Evolutionary conservation across 768 basidiomycete genomes (phyloP), one percentile per base, ranked within the genome.

Genomic region (Tephrocybe sp.): DNA sequence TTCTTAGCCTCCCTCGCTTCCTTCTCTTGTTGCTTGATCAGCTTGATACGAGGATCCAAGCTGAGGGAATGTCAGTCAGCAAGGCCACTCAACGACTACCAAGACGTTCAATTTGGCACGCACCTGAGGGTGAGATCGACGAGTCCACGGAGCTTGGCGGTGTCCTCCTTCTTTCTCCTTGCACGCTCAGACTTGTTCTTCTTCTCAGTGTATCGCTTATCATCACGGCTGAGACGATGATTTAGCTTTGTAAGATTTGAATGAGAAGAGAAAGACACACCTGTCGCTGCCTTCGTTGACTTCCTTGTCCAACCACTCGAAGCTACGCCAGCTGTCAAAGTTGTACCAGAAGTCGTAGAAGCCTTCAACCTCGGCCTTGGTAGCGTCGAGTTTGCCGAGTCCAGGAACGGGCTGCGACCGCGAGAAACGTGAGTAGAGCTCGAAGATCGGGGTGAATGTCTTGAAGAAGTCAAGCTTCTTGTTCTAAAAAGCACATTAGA

Each of bases 271-370:
- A 19, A 23, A 29, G 16, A 15, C 84, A 56, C 45, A 93, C 92
- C 79, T 91, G 66, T 98, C 95, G 54, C 89, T 91, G 10, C 95
- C 95, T 71, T 99, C 95, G 67, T 97, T 95, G 49, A 92, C 88
- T 68, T 99, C 95, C 77, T 99, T 98, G 74, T 99, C 95, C 57
- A 88, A 74, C 77, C 93, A 97, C 70, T 99, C 95, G 65, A 97
- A 99, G 67, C 86, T 91, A 61, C 95, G 77, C 95, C 95, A 99
- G 57, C 88, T 91, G 69, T 97, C 95, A 70, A 99, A 95, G 78
- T 94, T 95, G 78, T 99, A 98, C 93, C 94, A 99, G 69, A 95
- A 97, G 68, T 97, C 89, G 75, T 99, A 99, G 77, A 99, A 97
- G 5, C 71, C 77, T 66, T 95, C 91, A 46, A 97, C 94, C 48